Evolutionary conservation across 805 yeast genomes (phyloP).

Genomic region (Danielia oregonensis): DNA sequence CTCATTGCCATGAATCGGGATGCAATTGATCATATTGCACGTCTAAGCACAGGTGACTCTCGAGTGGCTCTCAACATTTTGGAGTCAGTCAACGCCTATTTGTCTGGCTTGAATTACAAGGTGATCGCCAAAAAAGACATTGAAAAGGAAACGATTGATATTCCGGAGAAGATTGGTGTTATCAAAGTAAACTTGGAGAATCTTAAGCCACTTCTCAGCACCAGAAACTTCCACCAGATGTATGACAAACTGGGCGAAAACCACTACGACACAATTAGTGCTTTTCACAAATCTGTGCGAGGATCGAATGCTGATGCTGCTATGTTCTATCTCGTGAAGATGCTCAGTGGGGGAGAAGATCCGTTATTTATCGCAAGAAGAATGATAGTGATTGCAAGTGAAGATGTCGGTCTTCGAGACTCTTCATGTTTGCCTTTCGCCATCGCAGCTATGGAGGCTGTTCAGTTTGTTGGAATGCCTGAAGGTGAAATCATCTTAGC

Average conservation of each 20-base stretch:
- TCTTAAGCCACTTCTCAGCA: conserved; percentile 41
- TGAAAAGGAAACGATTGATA: conserved; percentile 9
- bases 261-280: conserved; percentile 93
- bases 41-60: conserved; percentile 83
- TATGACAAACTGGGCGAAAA: conserved; percentile 88
- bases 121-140: conserved; percentile 9
- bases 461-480: conserved; percentile 89
- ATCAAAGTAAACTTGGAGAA: conserved; percentile 37
- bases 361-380: conserved; percentile 86
- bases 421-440: conserved; percentile 84
- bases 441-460: conserved; percentile 77
- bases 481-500: conserved; percentile 88
- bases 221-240: conserved; percentile 45
- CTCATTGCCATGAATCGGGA: conserved; percentile 51
- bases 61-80: conserved; percentile 76
- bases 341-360: conserved; percentile 93
- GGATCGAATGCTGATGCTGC: conserved; percentile 92
- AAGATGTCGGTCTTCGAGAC: conserved; percentile 86
- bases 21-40: conserved; percentile 64
- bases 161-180: conserved; percentile 20
- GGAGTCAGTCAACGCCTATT: conserved; percentile 65
- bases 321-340: conserved; percentile 76
- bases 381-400: conserved; percentile 93
- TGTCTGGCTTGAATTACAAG: conserved; percentile 28
- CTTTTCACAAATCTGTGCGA: conserved; percentile 88